A percentile compares a stretch with the other conserved stretches of the same genome.
Conservation (phyloP, 495 filamentous ascomycete species). For the Podospora appendiculata region DNA sequence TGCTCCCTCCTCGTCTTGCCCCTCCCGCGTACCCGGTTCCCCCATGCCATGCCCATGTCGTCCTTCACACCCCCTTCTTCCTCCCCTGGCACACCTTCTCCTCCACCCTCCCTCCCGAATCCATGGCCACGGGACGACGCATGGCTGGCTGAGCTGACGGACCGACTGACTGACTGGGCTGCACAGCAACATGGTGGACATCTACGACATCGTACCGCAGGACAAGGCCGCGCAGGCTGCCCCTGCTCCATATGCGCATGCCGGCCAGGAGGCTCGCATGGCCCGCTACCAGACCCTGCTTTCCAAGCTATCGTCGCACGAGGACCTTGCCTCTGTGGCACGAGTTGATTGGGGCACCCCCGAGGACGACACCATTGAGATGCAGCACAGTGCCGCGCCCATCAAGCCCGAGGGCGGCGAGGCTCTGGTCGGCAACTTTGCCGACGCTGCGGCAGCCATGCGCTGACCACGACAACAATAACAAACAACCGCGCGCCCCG, state of each 20-base stretch:
- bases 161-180: conserved; percentile 17
- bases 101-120: conserved; percentile 1
- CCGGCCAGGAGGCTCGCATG: conserved; percentile 36
- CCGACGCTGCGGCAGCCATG: conserved; percentile 38
- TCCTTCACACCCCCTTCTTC: no score
- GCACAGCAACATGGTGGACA: conserved; percentile 48
- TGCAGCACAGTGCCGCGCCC: conserved; percentile 28
- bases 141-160: background rate
- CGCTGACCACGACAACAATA: conserved; percentile 14
- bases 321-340: conserved; percentile 26
- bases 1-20: background rate
- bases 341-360: conserved; percentile 38
- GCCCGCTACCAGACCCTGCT: conserved; percentile 46
- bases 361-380: conserved; percentile 38
- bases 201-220: conserved; percentile 49
- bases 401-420: conserved; percentile 38
- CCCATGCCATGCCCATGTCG: no score
- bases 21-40: no score
- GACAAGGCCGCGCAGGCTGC: conserved; percentile 19
- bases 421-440: conserved; percentile 41
- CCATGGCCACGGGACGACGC: conserved; percentile 1
- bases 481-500: no score
- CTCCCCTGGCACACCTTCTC: background rate
- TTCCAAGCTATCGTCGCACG: conserved; percentile 38
- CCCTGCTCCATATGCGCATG: conserved; percentile 27